Conservation (phyloP, 352 stramenopile species). For the Bremia lactucae region DNA sequence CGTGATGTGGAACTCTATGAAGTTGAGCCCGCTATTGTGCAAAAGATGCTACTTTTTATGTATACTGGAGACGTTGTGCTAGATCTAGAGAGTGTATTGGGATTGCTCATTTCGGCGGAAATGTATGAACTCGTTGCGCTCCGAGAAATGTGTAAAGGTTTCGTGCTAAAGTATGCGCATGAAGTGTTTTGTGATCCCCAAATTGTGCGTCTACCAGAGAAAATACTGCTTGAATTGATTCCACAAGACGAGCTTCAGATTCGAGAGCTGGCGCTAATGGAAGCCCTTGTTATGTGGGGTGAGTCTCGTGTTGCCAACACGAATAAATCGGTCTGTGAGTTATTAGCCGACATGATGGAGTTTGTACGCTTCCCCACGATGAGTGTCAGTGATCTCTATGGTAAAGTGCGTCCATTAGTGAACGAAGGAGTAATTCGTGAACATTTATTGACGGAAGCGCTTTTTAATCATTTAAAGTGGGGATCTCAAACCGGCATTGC, state of each 20-base stretch:
- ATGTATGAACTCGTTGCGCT: constrained; percentile 77
- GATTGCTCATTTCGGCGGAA: constrained; percentile 62
- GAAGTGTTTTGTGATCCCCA: constrained; percentile 71
- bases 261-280: constrained; percentile 64
- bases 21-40: constrained; percentile 45
- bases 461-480: constrained; percentile 85
- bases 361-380: constrained; percentile 80
- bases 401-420: constrained; percentile 74
- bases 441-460: constrained; percentile 59
- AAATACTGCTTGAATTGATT: constrained; percentile 73
- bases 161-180: constrained; percentile 70
- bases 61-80: constrained; percentile 79
- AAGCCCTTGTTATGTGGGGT: constrained; percentile 71
- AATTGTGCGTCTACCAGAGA: constrained; percentile 71
- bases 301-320: constrained; percentile 47
- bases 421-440: constrained; percentile 55
- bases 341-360: constrained; percentile 71
- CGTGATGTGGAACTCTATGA: constrained; percentile 64
- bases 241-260: constrained; percentile 80
- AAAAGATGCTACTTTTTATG: constrained; percentile 81
- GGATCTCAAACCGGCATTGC: constrained; percentile 48
- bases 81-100: constrained; percentile 59
- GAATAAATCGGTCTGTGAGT: constrained; percentile 33
- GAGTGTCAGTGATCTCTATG: constrained; percentile 78
- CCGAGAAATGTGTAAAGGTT: constrained; percentile 75